Base-by-base conservation (phyloP, 352 stramenopile genomes). In the Globisporangium cystogenes region DNA sequence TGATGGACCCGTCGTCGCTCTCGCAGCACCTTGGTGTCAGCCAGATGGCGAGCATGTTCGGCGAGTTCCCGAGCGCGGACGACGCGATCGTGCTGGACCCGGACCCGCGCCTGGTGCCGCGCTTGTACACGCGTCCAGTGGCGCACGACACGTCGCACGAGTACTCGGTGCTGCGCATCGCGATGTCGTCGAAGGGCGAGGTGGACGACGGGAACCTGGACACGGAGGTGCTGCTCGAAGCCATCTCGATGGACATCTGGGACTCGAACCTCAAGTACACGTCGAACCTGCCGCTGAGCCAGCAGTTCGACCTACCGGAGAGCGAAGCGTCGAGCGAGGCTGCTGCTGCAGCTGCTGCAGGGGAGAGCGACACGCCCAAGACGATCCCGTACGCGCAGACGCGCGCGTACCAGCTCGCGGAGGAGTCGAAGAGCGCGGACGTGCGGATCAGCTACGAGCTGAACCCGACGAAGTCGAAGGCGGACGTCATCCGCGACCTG, bases 181-280 rank as follows among this genome's bases (percentile, higher is more conserved):
- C 82, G 11, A 92, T 92, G 82, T 90, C 78, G 12, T 81, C 82
- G 10, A 75, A 71, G 26, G 73, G 68, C 48, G 74, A 88, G 31
- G 59, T 55, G 23, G 74, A 86, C 29, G 71, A 74, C 60, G 80
- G 59, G 16, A 73, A 79, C 40, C 37, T 83, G 20, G 82, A 93
- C 39, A 74, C 82, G 0, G 85, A 95, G 60, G 81, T 95, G 10
- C 52, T 95, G 3, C 45, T 95, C 12, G 85, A 95, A 64, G 85
- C 85, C 3, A 95, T 95, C 43, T 85, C 85, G 15, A 90, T 86
- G 68, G 81, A 93, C 53, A 87, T 95, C 53, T 95, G 78, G 74
- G 76, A 88, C 47, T 81, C 77, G 12, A 83, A 86, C 23, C 67
- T 93, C 39, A 92, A 93, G 65, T 92, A 91, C 51, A 79, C 74